Base-by-base conservation (phyloP, 2,329 filamentous ascomycete species). In the Fonsecaea monophora region DNA sequence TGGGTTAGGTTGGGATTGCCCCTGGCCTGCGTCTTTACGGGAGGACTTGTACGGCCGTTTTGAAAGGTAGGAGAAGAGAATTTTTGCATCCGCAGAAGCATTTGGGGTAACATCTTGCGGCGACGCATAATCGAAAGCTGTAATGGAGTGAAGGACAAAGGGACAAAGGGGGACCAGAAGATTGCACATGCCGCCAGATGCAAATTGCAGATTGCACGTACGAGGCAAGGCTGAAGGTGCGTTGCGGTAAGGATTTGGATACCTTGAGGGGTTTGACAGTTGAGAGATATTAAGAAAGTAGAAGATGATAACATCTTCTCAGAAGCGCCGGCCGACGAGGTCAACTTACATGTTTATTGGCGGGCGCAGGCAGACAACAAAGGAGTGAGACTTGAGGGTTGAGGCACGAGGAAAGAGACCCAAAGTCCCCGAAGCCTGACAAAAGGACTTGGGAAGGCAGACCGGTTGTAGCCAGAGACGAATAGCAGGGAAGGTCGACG, bases 121-220 rank as follows among this genome's bases (percentile, higher is more conserved):
- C 13, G 21, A n/a, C 54, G 62, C 10, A 21, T 21, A 21, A n/a
- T 58, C n/a, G 4, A 50, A 54, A 34, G 32, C 15, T n/a, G 62
- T 42, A 35, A 62, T 45, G n/a, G 62, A 68, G 38, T 68, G 58
- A 15, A 68, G 62, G 12, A 68, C 66, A 37, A 68, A 65, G 10
- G 66, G 66, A 37, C 66, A 68, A 7, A 68, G 54, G 10, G 66
- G 66, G 15, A 68, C 37, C 10, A 68, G 45, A 2, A 68, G 62
- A 55, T 65, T 65, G 34, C 66, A 68, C 66, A 68, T 68, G 53
- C 12, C 54, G 37, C 25, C 7, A 45, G 55, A 15, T 3, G 45
- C 25, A 25, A 3, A 25, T 25, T 25, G 3, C 25, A 25, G 25
- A 25, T 25, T 25, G 3, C 25, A 2, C 25, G 25, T 30, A 40